Base-by-base conservation (phyloP, 2,329 filamentous ascomycete genomes). In the Epichloe typhina region DNA sequence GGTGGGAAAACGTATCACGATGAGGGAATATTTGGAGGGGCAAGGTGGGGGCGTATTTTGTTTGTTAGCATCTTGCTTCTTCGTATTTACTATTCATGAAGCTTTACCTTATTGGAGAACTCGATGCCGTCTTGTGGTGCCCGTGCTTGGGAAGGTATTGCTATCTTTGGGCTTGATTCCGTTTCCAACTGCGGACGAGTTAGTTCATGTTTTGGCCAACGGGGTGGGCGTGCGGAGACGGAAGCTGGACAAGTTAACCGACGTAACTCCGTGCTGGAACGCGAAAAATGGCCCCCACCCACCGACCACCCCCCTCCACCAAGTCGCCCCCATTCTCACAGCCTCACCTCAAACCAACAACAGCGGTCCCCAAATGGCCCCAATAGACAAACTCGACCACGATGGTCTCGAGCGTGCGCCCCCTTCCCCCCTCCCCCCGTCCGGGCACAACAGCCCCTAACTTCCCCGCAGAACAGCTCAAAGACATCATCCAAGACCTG, bases 401-500 rank as follows among this genome's bases (percentile, higher is more conserved):
- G 62, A 65, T 52, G 61, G 55, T 23, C 59, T 72, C 49, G 69
- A 72, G 65, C 68, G 69, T 69, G 60, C 33, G 66, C 35, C 2
- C 8, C 3, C 15, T n/a, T n/a, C n/a, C 23, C 9, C 1, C 7
- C 23, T 12, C 2, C 4, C 11, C 1, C 6, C 4, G 2, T 5
- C 23, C 23, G 5, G 5, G 1, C 5, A 23, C 7, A 15, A 9
- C 40, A 35, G 6, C 42, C 37, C 17, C 46, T 51, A 15, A 37
- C 19, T 9, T 7, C 33, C 33, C 4, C 3, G 13, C 58, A 81
- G 79, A 74, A 57, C 71, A 78, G 65, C 69, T 82, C 66, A 79
- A 81, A 60, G 73, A 79, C 58, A 71, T 80, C 54, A 79, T 83
- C 63, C 77, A 82, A 59, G 77, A 80, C 57, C 73, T 83, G 40